phyloP scores from a whole-genome alignment of 2,329 filamentous ascomycete genomes.

The Botrytis aclada region DNA sequence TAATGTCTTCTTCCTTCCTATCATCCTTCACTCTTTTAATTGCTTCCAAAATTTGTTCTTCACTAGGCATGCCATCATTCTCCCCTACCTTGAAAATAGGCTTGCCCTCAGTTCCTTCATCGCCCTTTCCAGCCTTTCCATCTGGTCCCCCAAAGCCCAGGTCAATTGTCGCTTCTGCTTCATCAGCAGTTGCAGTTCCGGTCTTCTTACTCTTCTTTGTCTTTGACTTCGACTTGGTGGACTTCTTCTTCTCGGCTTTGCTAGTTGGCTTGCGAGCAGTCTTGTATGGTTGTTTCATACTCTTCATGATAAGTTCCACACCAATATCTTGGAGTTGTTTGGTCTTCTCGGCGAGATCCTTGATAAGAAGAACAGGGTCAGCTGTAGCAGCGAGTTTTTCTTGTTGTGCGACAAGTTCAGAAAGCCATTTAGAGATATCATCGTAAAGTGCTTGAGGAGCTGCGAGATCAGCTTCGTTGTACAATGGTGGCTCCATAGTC shows the following conservation, averaged over 20 bases:
- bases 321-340: conserved; percentile 69
- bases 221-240: conserved; percentile 35
- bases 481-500: conserved; percentile 62
- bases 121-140: background rate
- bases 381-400: conserved; percentile 65
- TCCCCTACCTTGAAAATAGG: conserved; percentile 41
- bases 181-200: conserved; percentile 37
- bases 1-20: conserved; percentile 19
- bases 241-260: conserved; percentile 39
- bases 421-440: conserved; percentile 69
- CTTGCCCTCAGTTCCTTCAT: conserved; percentile 33
- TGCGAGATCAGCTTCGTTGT: conserved; percentile 69
- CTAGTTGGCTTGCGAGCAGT: conserved; percentile 22
- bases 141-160: conserved; percentile 30
- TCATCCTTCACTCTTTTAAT: conserved; percentile 43
- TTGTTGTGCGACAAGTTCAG: conserved; percentile 67
- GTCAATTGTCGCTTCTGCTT: conserved; percentile 42
- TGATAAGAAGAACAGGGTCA: conserved; percentile 69
- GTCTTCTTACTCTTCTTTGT: conserved; percentile 38
- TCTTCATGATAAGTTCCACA: conserved; percentile 68
- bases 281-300: conserved; percentile 52
- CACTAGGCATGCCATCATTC: conserved; percentile 45
- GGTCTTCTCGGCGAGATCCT: conserved; percentile 67
- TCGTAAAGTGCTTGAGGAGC: conserved; percentile 61
- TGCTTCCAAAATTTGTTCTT: conserved; percentile 53